Evolutionary conservation across 495 filamentous ascomycete genomes (phyloP).

Genomic region (Glonium stellatum): DNA sequence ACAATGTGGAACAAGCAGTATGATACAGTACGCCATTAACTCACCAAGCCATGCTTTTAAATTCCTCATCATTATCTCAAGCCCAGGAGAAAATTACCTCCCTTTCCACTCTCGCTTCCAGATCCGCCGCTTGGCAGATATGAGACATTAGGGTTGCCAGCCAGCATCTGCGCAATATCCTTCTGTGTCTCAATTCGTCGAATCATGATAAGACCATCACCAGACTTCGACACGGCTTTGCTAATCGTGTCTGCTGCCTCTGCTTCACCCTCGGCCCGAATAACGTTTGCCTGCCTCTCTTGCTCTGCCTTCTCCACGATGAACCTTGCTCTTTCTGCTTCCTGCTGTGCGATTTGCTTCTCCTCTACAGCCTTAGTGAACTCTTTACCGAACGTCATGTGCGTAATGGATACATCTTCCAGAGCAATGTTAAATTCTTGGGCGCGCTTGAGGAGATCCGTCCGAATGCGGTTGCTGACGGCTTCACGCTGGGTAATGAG

Average conservation of each 20-base stretch:
- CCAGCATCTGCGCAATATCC: constrained; percentile 88
- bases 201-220: constrained; percentile 90
- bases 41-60: constrained; percentile 10
- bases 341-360: constrained; percentile 99
- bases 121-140: constrained; percentile 78
- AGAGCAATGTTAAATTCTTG: constrained; percentile 98
- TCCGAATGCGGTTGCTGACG: constrained; percentile 89
- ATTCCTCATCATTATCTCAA: constrained; percentile 37
- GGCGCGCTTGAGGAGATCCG: constrained; percentile 92
- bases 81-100: constrained; percentile 58
- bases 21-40: constrained; percentile 15
- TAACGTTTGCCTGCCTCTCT: constrained; percentile 96
- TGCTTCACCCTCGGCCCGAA: constrained; percentile 93
- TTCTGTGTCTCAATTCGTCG: constrained; percentile 93
- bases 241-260: constrained; percentile 92
- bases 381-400: constrained; percentile 99
- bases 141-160: constrained; percentile 88
- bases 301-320: constrained; percentile 99
- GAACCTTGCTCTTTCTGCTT: constrained; percentile 93
- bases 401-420: constrained; percentile 97
- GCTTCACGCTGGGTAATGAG: constrained; percentile 98
- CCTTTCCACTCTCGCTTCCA: constrained; percentile 47
- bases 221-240: constrained; percentile 84
- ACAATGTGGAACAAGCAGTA: constrained; percentile 3
- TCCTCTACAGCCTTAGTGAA: constrained; percentile 98